Base-by-base conservation (phyloP, 768 basidiomycete genomes). In the Pleurotus cornucopiae region DNA sequence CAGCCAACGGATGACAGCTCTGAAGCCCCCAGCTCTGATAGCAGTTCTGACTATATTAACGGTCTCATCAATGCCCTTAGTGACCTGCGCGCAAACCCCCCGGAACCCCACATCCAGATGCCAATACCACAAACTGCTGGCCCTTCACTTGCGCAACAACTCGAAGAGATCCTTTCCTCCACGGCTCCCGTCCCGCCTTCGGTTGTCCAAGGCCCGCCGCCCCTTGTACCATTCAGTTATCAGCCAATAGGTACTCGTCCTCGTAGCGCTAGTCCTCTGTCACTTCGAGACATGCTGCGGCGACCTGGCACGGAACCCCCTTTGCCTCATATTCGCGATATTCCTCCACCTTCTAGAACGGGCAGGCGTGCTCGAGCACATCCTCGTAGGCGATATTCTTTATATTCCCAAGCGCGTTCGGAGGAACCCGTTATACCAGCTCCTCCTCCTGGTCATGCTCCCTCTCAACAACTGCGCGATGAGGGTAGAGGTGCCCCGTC, bases 161-260 rank as follows among this genome's bases (percentile, higher is more conserved):
- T 89, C 4, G 79, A 83, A 56, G 82, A 85, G 6, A 75, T 89
- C 34, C 61, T 89, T 23, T 76, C 78, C n/a, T 64, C 81, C 9
- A 74, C 72, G 6, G 70, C 75, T 13, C 68, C 71, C 18, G 67
- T 73, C 1, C 67, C 74, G 4, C 72, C 72, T 13, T 68, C 70
- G 5, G 69, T 70, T 12, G 72, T 79, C 13, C 72, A 77, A 46
- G 70, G 67, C 1, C 79, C 86, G 11, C 86, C 87, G 0, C 67
- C 73, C 3, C 63, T 88, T 4, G 72, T 78, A 0, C 82, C 81
- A 0, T 79, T 88, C 54, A 67, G 69, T 11, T 85, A 83, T 61
- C 77, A 80, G 40, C 82, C 82, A 76, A 62, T 68, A 46, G 65
- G 62, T 38, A 41, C 58, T 18, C 64, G 72, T 45, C 61, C 69